Evolutionary conservation across 352 stramenopile genomes (phyloP), one percentile per base, ranked within the genome.

Genomic region (Phytophthora fragariaefolia): DNA sequence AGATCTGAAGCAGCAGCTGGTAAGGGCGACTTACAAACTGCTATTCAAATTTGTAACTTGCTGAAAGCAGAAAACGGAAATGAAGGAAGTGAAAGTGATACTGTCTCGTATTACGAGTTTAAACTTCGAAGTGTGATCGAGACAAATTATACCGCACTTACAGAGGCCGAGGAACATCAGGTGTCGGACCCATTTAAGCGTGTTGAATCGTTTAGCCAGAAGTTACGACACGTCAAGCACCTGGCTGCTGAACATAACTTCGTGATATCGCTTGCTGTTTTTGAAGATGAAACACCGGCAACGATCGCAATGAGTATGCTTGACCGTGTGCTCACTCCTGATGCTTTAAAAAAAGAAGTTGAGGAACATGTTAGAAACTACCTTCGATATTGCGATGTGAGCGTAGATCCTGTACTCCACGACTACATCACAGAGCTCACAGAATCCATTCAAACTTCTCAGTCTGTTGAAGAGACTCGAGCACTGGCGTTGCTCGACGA

Each of bases 301-400:
- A 83, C 79, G 18, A 93, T 93, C 45, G 85, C 83, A 5, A 88
- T 91, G 85, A 87, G 81, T 45, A 91, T 93, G 77, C 62, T 93
- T 12, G 83, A 89, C 60, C 85, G 85, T 17, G 69, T 74, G 5
- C 50, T 62, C 7, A 76, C 80, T 1, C 54, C 79, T 2, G 74
- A 78, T 3, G 63, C 52, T 23, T 58, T 91, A 13, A 48, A 40
- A 27, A 43, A 53, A 3, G 79, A 81, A 53, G 74, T 91, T 18
- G 45, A 75, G 9, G 30, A 67, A 13, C 83, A 93, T 38, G 75
- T 86, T 2, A 57, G 54, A 24, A 71, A 58, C 18, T 93, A 91
- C 36, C 74, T 91, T 12, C 27, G 20, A 4, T 80, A 80, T 28
- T 89, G 71, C 67, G 68, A 66, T 24, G 52, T 75, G 47, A 26